Evolutionary conservation across 768 basidiomycete genomes (phyloP), one percentile per base, ranked within the genome.

Genomic region (Ramaria sp.): DNA sequence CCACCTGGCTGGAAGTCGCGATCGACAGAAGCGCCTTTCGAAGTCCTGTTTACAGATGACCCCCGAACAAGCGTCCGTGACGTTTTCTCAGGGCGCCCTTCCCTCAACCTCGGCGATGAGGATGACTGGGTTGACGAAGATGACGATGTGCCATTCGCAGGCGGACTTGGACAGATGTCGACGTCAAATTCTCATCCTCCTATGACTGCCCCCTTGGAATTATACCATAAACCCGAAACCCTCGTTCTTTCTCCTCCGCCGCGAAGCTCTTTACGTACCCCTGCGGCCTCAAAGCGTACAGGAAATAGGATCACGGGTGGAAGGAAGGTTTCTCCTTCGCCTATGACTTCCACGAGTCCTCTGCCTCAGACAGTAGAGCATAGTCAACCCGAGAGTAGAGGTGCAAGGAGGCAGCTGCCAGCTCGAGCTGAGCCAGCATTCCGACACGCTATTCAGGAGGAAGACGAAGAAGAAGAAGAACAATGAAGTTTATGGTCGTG

Each of bases 81-180:
- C 59, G 88, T 92, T 25, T 89, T 92, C 57, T 80, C 83, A n/a
- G 81, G 84, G 16, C 65, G 84, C 57, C 75, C 73, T 57, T 77
- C 83, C 38, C 58, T 78, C 41, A 78, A 61, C 60, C 65, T 75
- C 49, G 84, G 85, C 7, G 89, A 89, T 61, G 88, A 91, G 61
- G 83, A 82, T 44, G 63, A 64, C 59, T 91, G 88, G 88, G 83
- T 88, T 13, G 89, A 91, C 61, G 86, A 89, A 61, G 88, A 92
- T 39, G 88, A 90, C 6, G 86, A 89, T 60, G 67, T 68, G 18
- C 70, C 81, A 7, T 90, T 88, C 68, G 83, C 79, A 13, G 88
- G 87, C 45, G 88, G 88, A 5, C 66, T 92, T 28, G 88, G 88
- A 0, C 88, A 92, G 50, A 20, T 57, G 66, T 68, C 76, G 68